Percentiles rank a stretch among this genome's conserved stretches.
Evolutionary conservation across 202 grass and related monocot species (phyloP).

Genomic region (Eragrostis tef): DNA sequence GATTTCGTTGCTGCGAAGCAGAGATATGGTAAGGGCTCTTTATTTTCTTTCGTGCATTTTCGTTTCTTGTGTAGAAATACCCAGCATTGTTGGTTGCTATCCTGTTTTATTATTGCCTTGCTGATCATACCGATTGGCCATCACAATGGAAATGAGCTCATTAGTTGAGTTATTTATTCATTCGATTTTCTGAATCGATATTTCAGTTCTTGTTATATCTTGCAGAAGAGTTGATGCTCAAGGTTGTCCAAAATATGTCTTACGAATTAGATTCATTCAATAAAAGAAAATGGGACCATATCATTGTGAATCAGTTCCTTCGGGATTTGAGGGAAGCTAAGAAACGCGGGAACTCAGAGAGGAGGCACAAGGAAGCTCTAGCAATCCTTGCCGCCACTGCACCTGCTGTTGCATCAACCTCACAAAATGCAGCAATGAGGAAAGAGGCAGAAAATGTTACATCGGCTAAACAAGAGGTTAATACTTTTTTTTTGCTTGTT

Average conservation of each 20-base stretch:
- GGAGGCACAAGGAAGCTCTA: slow-evolving; percentile 96
- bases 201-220: slow-evolving; percentile 53
- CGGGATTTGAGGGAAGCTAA: slow-evolving; percentile 95
- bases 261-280: slow-evolving; percentile 67
- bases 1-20: slow-evolving; percentile 62
- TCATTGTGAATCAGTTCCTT: slow-evolving; percentile 90
- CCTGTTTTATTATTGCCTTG: slow-evolving; percentile 25
- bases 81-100: not conserved
- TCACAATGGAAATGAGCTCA: slow-evolving; percentile 18
- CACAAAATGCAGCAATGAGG: slow-evolving; percentile 52
- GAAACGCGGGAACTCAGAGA: slow-evolving; percentile 90
- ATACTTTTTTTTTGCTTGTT: slow-evolving; percentile 37
- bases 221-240: slow-evolving; percentile 77
- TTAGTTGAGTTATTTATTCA: slow-evolving; percentile 41
- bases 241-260: slow-evolving; percentile 74
- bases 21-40: slow-evolving; percentile 64
- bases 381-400: slow-evolving; percentile 86
- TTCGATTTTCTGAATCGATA: slow-evolving; percentile 53
- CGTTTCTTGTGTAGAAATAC: not conserved
- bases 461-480: slow-evolving; percentile 68
- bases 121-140: not conserved
- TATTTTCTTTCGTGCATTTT: slow-evolving; percentile 21
- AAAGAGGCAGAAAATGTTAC: slow-evolving; percentile 67
- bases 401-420: slow-evolving; percentile 53
- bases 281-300: slow-evolving; percentile 91